Base-by-base conservation (phyloP, 31 red algal species). In the Endocladia muricata region DNA sequence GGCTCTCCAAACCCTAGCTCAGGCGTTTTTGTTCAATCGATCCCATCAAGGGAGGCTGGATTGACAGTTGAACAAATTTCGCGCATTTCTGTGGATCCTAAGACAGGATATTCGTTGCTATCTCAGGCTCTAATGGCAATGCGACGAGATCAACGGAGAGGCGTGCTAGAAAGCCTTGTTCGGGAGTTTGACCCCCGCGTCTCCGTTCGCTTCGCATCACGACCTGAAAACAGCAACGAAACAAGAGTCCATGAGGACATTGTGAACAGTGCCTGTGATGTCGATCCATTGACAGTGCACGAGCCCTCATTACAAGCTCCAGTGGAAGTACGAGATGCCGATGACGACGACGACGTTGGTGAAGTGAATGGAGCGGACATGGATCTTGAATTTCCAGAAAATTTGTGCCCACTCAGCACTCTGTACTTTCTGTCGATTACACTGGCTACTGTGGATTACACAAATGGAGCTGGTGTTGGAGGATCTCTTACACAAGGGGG, bases 181-280 rank as follows among this genome's bases (percentile, higher is more conserved):
- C 73, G 67, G 15, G 90, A 85, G 43, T 83, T 93, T 73, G 82
- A 93, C 70, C 81, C 82, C 6, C 76, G 70, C 7, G 78, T 78
- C 19, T 59, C 33, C 41, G 75, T 88, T 22, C 40, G 60, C 29
- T 1, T 59, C 1, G 55, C 60, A 23, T 11, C 63, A 41, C 23
- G 28, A 35, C 41, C 32, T 5, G 73, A 70, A 19, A 62, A 49
- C 21, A 88, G 75, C 34, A 80, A 76, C 22, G 64, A 77, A 40
- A 75, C 32, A 21, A 51, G 22, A 22, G 68, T 66, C 8, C 47
- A 51, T 26, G 83, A 78, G 52, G 47, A 82, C 17, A 43, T 36
- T 26, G 25, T 51, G 56, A 25, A 67, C 30, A 38, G 3, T 36
- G 51, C 3, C 28, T 5, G 31, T 13, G 25, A 17, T 7, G 28